Evolutionary conservation across 768 basidiomycete species (phyloP).

Genomic region (Amanita polypyramis): DNA sequence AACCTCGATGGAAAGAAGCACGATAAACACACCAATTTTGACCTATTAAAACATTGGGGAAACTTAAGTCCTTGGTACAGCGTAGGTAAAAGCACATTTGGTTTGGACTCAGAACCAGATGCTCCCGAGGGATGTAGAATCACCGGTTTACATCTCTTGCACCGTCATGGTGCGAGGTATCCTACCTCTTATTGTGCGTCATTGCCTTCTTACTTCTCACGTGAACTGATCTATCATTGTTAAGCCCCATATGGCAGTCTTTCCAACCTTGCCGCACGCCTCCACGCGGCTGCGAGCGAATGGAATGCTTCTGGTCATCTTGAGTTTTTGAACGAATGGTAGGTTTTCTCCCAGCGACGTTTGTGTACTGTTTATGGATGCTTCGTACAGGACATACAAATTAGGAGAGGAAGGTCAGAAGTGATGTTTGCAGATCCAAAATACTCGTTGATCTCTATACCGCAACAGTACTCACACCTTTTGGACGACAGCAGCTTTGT

Average conservation of each 20-base stretch:
- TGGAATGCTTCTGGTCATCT: constrained; percentile 63
- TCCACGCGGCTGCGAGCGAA: constrained; percentile 40
- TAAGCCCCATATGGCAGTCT: constrained; percentile 55
- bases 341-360: constrained; percentile 15
- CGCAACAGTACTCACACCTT: constrained; percentile 68
- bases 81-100: constrained; percentile 53
- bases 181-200: constrained; percentile 54
- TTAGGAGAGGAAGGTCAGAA: constrained; percentile 73
- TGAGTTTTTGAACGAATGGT: constrained; percentile 79
- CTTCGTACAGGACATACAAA: constrained; percentile 62
- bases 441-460: constrained; percentile 12
- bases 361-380: not conserved
- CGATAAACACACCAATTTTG: constrained; percentile 27
- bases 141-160: constrained; percentile 69
- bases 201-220: constrained; percentile 2
- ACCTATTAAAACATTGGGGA: constrained; percentile 72
- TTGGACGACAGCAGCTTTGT: constrained; percentile 83
- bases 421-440: not conserved
- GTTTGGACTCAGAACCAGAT: constrained; percentile 60
- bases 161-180: constrained; percentile 73
- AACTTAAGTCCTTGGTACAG: constrained; percentile 85
- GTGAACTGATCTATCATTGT: not conserved
- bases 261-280: constrained; percentile 40
- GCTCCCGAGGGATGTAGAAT: constrained; percentile 61
- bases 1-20: constrained; percentile 18